Evolutionary conservation across 1,284 basidiomycete genomes (phyloP), one percentile per base, ranked within the genome.

Genomic region (Peniophora sp.): DNA sequence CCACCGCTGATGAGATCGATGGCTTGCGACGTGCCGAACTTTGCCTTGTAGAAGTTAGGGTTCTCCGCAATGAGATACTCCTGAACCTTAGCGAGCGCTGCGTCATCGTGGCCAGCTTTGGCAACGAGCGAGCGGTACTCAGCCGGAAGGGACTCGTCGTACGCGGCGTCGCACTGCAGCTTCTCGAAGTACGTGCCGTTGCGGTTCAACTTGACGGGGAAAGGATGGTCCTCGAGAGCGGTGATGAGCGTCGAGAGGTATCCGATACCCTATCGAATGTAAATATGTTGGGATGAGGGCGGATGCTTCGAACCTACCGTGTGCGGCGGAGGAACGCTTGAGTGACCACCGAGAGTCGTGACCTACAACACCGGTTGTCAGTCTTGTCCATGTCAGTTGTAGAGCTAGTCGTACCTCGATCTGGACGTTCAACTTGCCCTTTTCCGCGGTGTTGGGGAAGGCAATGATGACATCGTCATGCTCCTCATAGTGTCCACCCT

Each of bases 11-110:
- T 63, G 8, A 79, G 56, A 54, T 77, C 75, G 12, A 76, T 63
- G 3, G 78, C 79, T 55, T 79, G 79, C 0, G 77, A 78, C 3
- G 77, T 80, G 34, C 66, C 64, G 5, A 64, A 66, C 17, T 76
- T 57, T 10, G 49, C 49, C 12, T 44, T 24, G 34, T 20, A 51
- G 35, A 24, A 18, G 14, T 41, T 20, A 2, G n/a, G 15, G 34
- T 47, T 34, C 34, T 23, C 9, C 18, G 22, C 39, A 12, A 51
- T 15, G 5, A 51, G 44, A 14, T 39, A 22, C 8, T 36, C 66
- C 43, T 59, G 47, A 17, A 51, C 14, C n/a, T 17, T 10, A 5
- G 14, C 8, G 3, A 51, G 49, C 5, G 43, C 43, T 8, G 18
- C 20, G 44, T 69, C 60, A 48, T 60, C 64, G 12, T 52, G 57